Percentiles rank a stretch among this genome's conserved stretches.
Evolutionary conservation across 2,329 filamentous ascomycete species (phyloP).

Genomic region (Pseudocercospora cruenta): DNA sequence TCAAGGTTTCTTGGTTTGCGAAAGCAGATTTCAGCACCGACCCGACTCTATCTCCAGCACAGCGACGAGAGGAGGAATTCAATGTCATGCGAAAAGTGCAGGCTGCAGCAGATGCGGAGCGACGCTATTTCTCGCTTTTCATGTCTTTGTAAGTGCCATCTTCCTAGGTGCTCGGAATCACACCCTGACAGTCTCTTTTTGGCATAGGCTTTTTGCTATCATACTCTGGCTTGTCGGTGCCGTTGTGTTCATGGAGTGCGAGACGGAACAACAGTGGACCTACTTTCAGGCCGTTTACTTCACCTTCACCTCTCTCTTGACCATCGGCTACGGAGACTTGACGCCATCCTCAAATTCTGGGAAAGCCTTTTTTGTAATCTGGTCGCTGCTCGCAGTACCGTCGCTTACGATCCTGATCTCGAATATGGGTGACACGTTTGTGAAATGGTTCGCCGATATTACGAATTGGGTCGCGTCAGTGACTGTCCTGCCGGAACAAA

Average conservation of each 20-base stretch:
- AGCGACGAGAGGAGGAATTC: conserved; percentile 55
- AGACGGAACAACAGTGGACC: conserved; percentile 52
- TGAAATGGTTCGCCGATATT: conserved; percentile 58
- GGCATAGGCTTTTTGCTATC: conserved; percentile 45
- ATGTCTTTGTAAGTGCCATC: conserved; percentile 38
- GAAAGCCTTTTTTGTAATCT: conserved; percentile 61
- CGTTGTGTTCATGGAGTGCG: conserved; percentile 53
- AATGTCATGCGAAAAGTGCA: conserved; percentile 53
- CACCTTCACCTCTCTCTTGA: conserved; percentile 56
- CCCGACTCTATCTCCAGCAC: conserved; percentile 38
- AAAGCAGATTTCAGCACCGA: conserved; percentile 50
- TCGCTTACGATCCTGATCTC: conserved; percentile 59
- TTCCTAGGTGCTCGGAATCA: too few relatives aligned
- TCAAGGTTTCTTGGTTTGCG: conserved; percentile 48
- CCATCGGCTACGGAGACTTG: conserved; percentile 60
- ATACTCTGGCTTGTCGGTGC: conserved; percentile 55
- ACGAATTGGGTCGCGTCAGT: conserved; percentile 60
- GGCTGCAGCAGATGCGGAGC: conserved; percentile 44
- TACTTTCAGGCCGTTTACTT: conserved; percentile 60
- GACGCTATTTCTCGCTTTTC: conserved; percentile 47
- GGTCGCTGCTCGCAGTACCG: conserved; percentile 59
- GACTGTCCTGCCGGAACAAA: conserved; percentile 45
- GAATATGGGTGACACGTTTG: conserved; percentile 59
- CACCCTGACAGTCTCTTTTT: too few relatives aligned
- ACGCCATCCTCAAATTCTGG: conserved; percentile 53